These are phyloP conservation scores for Penicillium sp. DNA, from an alignment of 2,329 filamentous ascomycete genomes.

Conservation along the genomic window DNA sequence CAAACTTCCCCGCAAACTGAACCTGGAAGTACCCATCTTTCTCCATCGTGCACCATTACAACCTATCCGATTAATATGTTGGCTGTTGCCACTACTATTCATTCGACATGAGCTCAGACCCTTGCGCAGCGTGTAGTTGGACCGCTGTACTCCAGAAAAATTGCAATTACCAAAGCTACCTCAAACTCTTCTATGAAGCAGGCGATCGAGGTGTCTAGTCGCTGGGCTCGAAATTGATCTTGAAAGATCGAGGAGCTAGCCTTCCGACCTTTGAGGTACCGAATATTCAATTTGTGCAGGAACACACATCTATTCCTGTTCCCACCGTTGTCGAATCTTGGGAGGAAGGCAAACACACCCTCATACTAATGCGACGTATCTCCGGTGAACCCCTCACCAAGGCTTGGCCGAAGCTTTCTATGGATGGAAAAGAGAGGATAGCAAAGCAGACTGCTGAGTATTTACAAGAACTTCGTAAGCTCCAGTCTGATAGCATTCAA, in stretches of 20 bases:
- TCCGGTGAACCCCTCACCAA: conserved; percentile 15
- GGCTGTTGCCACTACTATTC: neutral
- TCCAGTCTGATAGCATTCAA: conserved; percentile 15
- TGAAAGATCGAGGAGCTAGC: conserved; percentile 31
- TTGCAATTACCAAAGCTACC: conserved; percentile 23
- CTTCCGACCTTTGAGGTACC: conserved; percentile 16
- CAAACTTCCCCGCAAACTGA: neutral
- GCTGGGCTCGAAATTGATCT: conserved; percentile 30
- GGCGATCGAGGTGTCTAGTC: conserved; percentile 33
- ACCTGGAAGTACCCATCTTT: neutral
- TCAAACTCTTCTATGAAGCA: conserved; percentile 26
- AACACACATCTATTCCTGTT: conserved; percentile 26
- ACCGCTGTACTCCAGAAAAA: conserved; percentile 14
- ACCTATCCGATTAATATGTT: too few relatives aligned
- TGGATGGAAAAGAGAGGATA: conserved; percentile 16
- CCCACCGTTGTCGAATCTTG: conserved; percentile 22
- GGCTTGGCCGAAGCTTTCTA: conserved; percentile 16
- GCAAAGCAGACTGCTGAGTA: conserved; percentile 19
- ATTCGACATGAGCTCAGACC: conserved; percentile 8
- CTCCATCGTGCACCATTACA: conserved; percentile 1
- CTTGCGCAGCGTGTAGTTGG: conserved; percentile 26
- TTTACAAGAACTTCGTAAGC: conserved; percentile 15
- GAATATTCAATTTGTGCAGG: conserved; percentile 23
- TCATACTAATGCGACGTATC: conserved; percentile 17
- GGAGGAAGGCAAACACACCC: conserved; percentile 18